phyloP scores from a whole-genome alignment of 805 yeast genomes.

The Komagataella pastoris region DNA sequence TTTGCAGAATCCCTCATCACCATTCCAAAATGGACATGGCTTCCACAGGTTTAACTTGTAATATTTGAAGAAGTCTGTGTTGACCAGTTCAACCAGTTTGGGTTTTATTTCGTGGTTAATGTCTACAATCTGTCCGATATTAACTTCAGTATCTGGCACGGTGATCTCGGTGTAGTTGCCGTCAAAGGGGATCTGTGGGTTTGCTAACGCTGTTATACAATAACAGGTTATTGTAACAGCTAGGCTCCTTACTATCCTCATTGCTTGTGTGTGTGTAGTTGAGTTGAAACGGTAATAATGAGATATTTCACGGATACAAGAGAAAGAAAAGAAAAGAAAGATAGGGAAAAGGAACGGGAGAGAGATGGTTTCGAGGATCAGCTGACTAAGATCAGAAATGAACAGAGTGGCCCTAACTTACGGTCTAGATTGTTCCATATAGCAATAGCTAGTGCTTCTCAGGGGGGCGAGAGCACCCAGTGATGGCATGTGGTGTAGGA shows the following conservation, averaged over 20 bases:
- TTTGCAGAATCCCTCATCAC: conserved; percentile 67
- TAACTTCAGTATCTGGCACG: conserved; percentile 9
- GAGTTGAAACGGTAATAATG: background rate
- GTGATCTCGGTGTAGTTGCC: conserved; percentile 1
- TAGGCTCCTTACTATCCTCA: background rate
- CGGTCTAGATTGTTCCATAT: background rate
- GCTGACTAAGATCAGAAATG: background rate
- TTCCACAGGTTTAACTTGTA: conserved; percentile 75
- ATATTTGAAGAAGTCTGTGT: conserved; percentile 75
- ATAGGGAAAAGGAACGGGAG: background rate
- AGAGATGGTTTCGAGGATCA: background rate
- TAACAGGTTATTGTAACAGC: background rate
- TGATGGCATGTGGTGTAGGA: background rate
- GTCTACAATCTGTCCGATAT: conserved; percentile 32
- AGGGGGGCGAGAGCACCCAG: background rate
- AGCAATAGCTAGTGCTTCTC: background rate
- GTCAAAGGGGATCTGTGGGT: background rate
- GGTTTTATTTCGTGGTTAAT: conserved; percentile 42
- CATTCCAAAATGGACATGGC: conserved; percentile 80
- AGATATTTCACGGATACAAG: background rate
- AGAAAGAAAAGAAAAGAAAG: background rate
- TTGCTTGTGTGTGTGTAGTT: background rate
- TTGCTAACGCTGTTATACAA: background rate
- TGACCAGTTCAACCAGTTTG: conserved; percentile 40
- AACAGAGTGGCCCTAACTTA: background rate